A percentile compares a stretch with the other conserved stretches of the same genome.
Evolutionary conservation across 2,329 filamentous ascomycete genomes (phyloP).

Genomic region (Aureobasidium sp.): DNA sequence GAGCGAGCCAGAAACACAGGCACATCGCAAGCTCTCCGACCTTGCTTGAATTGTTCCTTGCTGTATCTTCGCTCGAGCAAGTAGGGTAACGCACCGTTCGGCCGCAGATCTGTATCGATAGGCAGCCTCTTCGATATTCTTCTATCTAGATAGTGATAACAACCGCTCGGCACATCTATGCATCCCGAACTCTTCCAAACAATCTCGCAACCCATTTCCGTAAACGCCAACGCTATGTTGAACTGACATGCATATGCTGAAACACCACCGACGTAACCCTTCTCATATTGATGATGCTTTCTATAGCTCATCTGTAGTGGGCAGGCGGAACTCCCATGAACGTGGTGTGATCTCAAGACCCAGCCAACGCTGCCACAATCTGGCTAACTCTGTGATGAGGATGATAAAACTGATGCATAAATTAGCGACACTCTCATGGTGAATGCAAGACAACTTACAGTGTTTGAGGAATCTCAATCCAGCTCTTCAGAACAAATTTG

Average conservation of each 20-base stretch:
- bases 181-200: not conserved
- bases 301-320: slow-evolving; percentile 28
- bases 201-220: not conserved
- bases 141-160: slow-evolving; percentile 10
- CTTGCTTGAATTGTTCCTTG: not conserved
- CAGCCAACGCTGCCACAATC: slow-evolving; percentile 56
- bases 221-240: slow-evolving; percentile 14
- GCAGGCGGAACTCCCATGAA: slow-evolving; percentile 47
- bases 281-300: slow-evolving; percentile 9
- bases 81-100: slow-evolving; percentile 1
- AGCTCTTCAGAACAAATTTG: slow-evolving; percentile 62
- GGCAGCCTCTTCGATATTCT: not conserved
- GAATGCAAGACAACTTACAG: slow-evolving; percentile 51
- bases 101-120: not conserved
- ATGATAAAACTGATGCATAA: slow-evolving; percentile 35
- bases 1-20: not conserved
- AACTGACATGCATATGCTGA: slow-evolving; percentile 12
- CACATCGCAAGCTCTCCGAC: not conserved
- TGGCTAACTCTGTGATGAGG: slow-evolving; percentile 44
- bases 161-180: slow-evolving; percentile 6
- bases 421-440: slow-evolving; percentile 7
- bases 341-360: slow-evolving; percentile 52
- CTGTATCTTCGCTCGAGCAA: not conserved
- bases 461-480: slow-evolving; percentile 60
- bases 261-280: slow-evolving; percentile 12